Evolutionary conservation across 352 stramenopile genomes (phyloP).

Genomic region (Salisapilia sapeloensis): DNA sequence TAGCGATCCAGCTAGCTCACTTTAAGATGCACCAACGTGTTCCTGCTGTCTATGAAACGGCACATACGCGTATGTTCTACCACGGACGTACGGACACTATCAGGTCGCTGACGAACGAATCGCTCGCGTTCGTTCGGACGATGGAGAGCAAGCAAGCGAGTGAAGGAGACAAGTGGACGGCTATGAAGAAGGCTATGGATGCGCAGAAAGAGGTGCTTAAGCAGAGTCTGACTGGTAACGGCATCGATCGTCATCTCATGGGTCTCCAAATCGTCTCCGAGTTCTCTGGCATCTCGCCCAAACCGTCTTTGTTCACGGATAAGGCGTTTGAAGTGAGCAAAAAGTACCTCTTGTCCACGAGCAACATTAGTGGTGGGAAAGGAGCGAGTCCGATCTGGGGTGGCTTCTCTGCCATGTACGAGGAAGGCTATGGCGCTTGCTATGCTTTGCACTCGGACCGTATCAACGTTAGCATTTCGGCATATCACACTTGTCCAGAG

Average conservation of each 20-base stretch:
- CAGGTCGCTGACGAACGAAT: slow-evolving; percentile 78
- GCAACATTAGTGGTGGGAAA: slow-evolving; percentile 86
- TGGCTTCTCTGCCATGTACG: slow-evolving; percentile 91
- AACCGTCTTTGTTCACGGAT: slow-evolving; percentile 87
- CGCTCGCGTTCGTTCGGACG: slow-evolving; percentile 81
- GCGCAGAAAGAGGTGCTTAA: slow-evolving; percentile 87
- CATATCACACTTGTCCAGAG: slow-evolving; percentile 65
- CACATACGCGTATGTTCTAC: slow-evolving; percentile 93
- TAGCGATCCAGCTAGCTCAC: slow-evolving; percentile 93
- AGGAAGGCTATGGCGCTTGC: slow-evolving; percentile 90
- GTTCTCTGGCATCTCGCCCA: slow-evolving; percentile 77
- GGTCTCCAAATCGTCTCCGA: slow-evolving; percentile 89
- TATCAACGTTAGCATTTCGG: slow-evolving; percentile 93
- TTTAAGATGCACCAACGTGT: slow-evolving; percentile 90
- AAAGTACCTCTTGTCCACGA: slow-evolving; percentile 91
- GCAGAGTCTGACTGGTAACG: slow-evolving; percentile 64
- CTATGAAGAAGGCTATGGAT: slow-evolving; percentile 78
- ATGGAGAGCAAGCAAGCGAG: slow-evolving; percentile 44
- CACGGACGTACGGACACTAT: slow-evolving; percentile 92
- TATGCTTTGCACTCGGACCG: slow-evolving; percentile 90
- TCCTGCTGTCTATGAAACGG: slow-evolving; percentile 94
- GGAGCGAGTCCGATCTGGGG: slow-evolving; percentile 93
- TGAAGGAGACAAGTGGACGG: slow-evolving; percentile 63
- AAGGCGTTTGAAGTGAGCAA: slow-evolving; percentile 86
- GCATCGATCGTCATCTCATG: slow-evolving; percentile 93